Conservation (phyloP, 129 eudicot genomes). For the Kitagawia praeruptora region DNA sequence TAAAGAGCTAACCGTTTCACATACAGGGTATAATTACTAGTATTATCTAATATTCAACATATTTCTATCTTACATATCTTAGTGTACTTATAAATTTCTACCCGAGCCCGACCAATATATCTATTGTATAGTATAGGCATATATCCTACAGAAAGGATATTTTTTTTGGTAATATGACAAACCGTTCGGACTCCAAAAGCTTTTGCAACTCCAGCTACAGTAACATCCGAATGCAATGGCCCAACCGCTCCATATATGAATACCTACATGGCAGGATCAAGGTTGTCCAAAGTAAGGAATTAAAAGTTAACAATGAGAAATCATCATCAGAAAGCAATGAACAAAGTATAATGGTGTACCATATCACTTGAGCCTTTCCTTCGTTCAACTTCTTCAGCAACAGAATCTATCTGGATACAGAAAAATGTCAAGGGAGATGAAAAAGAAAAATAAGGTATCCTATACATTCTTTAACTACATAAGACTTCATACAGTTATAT, state of each 20-base stretch:
- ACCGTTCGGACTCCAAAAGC: slow-evolving; percentile 95
- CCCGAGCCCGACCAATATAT: neutral
- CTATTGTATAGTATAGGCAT: neutral
- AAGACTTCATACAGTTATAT: neutral
- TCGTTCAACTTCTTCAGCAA: slow-evolving; percentile 81
- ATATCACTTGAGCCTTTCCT: slow-evolving; percentile 48
- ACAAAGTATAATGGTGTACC: slow-evolving; percentile 30
- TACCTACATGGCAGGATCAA: slow-evolving; percentile 32
- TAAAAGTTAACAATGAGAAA: neutral
- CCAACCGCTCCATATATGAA: slow-evolving; percentile 92
- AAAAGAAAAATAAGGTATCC: neutral
- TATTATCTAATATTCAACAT: neutral
- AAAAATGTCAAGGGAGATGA: slow-evolving; percentile 3
- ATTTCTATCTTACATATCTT: neutral
- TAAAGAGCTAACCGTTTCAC: neutral
- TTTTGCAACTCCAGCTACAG: slow-evolving; percentile 88
- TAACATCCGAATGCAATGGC: slow-evolving; percentile 80
- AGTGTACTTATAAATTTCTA: too few species aligned
- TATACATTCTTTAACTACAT: neutral
- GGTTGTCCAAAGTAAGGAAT: neutral
- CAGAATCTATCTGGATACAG: slow-evolving; percentile 61
- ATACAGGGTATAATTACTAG: neutral
- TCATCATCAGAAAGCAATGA: neutral
- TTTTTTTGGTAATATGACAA: neutral
- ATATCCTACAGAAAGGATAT: neutral